A percentile compares a stretch with the other conserved stretches of the same genome.
Evolutionary conservation across 176 grass and related monocot species (phyloP).

Genomic region (Oryza coarctata): DNA sequence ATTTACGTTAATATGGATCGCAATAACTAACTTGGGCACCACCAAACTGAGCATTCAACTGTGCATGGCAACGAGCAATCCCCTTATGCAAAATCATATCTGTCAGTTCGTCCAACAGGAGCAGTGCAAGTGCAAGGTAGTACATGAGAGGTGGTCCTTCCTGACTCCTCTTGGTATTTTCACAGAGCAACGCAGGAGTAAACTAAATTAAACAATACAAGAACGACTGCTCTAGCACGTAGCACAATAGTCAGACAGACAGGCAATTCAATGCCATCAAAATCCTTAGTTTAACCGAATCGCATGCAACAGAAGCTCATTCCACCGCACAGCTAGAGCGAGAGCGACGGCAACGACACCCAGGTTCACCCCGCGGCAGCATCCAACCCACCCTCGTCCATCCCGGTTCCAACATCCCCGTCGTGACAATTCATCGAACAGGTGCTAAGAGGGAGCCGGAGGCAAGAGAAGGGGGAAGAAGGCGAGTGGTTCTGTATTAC

Average conservation of each 20-base stretch:
- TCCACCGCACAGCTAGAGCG: neutral
- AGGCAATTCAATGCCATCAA: neutral
- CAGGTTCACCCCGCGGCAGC: no score
- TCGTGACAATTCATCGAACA: conserved; percentile 37
- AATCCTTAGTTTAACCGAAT: neutral
- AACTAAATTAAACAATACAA: neutral
- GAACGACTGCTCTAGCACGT: neutral
- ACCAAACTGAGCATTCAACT: neutral
- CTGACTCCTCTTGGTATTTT: neutral
- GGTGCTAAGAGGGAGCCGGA: neutral
- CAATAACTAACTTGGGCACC: neutral
- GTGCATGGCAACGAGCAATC: neutral
- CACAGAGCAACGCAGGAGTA: neutral
- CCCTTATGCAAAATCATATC: neutral
- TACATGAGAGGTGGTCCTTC: neutral
- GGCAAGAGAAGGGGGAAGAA: neutral
- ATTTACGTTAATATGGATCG: neutral
- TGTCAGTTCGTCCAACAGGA: neutral
- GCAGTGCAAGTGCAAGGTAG: neutral
- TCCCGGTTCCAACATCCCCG: neutral
- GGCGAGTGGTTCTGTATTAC: conserved; percentile 6
- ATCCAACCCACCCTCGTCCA: neutral
- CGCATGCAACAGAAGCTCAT: neutral
- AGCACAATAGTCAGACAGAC: neutral
- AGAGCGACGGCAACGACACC: neutral